Evolutionary conservation across 805 yeast species (phyloP), one percentile per base, ranked within the genome.

Genomic region (Teunomyces kruisii): DNA sequence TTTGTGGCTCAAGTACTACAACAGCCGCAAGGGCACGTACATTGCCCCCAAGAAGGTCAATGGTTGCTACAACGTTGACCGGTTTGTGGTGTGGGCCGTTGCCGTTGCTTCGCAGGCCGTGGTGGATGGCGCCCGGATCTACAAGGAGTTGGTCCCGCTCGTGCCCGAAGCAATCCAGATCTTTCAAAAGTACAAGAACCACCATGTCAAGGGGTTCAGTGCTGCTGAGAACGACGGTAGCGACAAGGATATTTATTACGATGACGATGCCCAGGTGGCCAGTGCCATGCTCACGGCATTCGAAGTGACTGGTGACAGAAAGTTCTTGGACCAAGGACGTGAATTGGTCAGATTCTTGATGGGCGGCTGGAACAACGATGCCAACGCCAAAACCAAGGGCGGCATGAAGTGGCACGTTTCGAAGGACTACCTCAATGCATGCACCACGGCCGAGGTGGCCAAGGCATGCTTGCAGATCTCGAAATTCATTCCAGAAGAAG

Each of bases 231-330:
- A 81, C 55, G 70, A 69, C 42, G 75, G 76, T 16, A 82, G 77
- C 38, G 84, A 83, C 59, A 66, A 67, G 41, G 89, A 84, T 58
- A 79, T 84, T 32, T 83, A 84, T 60, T 81, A 81, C 50, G 89
- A 84, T 56, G 91, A 84, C 56, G 86, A 84, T 57, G 91, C 90
- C 2, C 91, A 84, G 58, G 80, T 84, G 10, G 84, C 86, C 12
- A 71, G 81, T 53, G 84, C 83, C 3, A 68, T 82, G 52, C 65
- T 85, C 46, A 75, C 81, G 2, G 86, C 87, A 1, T 84, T 80
- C 56, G 89, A 83, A 55, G 87, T 81, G 17, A 82, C 88, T 1
- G 78, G 76, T 1, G 77, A 83, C 49, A 65, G 65, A 52, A 65
- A 67, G 38, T 80, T 70, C 56, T 65, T 84, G 48, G 80, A 76